phyloP scores from a whole-genome alignment of 2,329 filamentous ascomycete species.

The Neonectria magnoliae region DNA sequence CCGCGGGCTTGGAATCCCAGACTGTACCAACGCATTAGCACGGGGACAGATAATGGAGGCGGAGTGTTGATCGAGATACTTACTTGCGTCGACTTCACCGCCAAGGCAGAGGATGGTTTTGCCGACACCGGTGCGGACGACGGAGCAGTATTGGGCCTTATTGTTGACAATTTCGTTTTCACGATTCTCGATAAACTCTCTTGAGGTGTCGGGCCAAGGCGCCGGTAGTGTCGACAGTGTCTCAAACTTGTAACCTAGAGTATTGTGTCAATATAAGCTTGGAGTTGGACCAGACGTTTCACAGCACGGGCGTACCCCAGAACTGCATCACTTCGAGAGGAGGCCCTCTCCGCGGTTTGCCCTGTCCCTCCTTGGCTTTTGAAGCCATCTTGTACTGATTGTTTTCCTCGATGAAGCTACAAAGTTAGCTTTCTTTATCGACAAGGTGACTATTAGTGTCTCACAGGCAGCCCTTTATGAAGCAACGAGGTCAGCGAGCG shows the following conservation, averaged over 20 bases:
- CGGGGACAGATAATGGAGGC: neutral
- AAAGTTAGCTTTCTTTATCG: constrained; percentile 9
- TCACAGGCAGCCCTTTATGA: constrained; percentile 63
- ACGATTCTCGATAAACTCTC: constrained; percentile 82
- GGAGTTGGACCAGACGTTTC: neutral
- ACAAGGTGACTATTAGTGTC: constrained; percentile 29
- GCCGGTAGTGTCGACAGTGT: constrained; percentile 79
- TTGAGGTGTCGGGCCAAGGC: constrained; percentile 76
- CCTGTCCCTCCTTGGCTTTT: constrained; percentile 62
- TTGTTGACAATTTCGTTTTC: constrained; percentile 82
- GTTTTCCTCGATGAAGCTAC: constrained; percentile 92
- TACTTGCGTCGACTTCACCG: constrained; percentile 92
- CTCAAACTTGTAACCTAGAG: constrained; percentile 93
- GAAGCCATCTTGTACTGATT: constrained; percentile 75
- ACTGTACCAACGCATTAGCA: constrained; percentile 58
- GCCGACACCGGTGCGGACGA: constrained; percentile 89
- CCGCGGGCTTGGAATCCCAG: constrained; percentile 81
- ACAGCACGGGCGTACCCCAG: constrained; percentile 71
- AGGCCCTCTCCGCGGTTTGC: constrained; percentile 50
- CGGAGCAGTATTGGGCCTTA: constrained; percentile 93
- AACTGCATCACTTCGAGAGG: constrained; percentile 87
- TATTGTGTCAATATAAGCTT: neutral
- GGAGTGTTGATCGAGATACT: constrained; percentile 32
- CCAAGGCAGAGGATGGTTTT: constrained; percentile 79
- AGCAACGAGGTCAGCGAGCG: constrained; percentile 29